Base-by-base conservation (phyloP, 2,329 filamentous ascomycete species). In the Zalaria sp. region DNA sequence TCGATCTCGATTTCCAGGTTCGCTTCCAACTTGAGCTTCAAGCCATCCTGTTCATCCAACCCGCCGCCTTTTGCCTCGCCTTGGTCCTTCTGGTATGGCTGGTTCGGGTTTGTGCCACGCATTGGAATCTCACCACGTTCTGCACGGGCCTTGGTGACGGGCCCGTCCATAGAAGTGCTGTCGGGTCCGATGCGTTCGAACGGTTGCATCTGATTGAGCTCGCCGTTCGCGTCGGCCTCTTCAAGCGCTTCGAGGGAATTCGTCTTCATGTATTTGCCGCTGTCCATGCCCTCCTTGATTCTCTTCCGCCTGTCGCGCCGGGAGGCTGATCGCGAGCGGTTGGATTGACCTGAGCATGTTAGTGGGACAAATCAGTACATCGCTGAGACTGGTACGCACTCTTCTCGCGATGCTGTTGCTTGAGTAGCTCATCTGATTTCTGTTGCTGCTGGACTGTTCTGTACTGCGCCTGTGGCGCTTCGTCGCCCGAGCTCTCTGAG, bases 1-100 rank as follows among this genome's bases (percentile, higher is more conserved):
- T 86, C 81, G 47, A 91, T 83, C 61, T 91, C 84, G 39, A 91
- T 72, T 50, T 91, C 84, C 43, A 91, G 67, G 60, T 88, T 87
- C 42, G 86, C 65, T 56, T 88, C 84, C 25, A 91, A 65, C 32
- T 79, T 73, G 56, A 88, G 61, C 58, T 79, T 79, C 56, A 86
- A 60, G 34, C 82, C 81, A 53, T 86, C 79, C 45, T 73, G 64
- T 39, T 75, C 69, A 38, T 69, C 66, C 41, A 69, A 49, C 5
- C 53, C 51, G 41, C 60, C 54, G 51, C 55, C 40, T 28, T 51
- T 34, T 32, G 49, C 37, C 43, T 53, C 40, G 28, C 53, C 53
- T 25, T 48, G 53, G 26, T 43, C 25, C 51, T 61, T 54, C 28
- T 52, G 59, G 46, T 68, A 65, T 5, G 66, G 63, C 50, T 72